Conservation (phyloP, 306 rosid genomes). For the Prinsepia uniflora region DNA sequence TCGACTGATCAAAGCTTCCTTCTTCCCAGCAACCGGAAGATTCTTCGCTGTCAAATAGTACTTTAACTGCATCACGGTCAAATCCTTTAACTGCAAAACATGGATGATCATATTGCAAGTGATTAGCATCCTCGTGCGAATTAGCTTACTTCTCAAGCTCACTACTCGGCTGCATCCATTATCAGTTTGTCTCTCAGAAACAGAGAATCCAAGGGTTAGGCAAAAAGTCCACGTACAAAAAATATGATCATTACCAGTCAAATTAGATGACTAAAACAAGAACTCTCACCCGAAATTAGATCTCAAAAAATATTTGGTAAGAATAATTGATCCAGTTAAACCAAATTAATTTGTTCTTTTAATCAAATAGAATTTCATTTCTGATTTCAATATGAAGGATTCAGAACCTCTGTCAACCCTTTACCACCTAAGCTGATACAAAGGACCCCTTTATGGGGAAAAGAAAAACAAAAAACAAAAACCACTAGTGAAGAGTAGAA, state of each 20-base stretch:
- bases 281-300: background rate
- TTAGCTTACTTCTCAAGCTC: background rate
- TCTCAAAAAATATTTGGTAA: background rate
- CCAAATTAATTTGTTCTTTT: background rate
- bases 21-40: conserved; percentile 88
- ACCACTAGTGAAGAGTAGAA: background rate
- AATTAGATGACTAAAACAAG: background rate
- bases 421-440: background rate
- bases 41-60: conserved; percentile 62
- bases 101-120: background rate
- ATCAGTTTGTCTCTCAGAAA: too few species aligned
- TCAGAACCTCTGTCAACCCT: background rate
- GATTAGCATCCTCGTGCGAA: background rate
- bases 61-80: conserved; percentile 71
- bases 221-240: background rate
- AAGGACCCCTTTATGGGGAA: background rate
- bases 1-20: conserved; percentile 71
- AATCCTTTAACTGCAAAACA: conserved; percentile 79
- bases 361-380: background rate
- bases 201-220: background rate
- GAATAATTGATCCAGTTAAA: background rate
- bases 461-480: background rate
- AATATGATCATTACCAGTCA: background rate
- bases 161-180: background rate
- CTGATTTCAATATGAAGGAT: background rate